Evolutionary conservation across 1,284 basidiomycete genomes (phyloP), one percentile per base, ranked within the genome.

Genomic region (Ceratorhiza oryzae-sativae): DNA sequence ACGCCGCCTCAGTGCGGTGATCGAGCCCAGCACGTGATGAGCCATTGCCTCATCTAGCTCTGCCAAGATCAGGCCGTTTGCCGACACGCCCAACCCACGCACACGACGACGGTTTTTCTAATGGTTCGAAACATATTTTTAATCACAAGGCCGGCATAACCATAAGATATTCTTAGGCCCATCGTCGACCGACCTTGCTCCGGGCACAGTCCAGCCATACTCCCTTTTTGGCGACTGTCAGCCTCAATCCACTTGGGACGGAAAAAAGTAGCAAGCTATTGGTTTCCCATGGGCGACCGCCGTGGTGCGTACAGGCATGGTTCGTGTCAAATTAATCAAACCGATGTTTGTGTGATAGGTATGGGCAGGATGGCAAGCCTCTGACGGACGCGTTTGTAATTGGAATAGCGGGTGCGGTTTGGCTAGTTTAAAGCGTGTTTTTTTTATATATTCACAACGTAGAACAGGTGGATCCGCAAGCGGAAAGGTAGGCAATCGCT

Each of bases 361-460:
- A 93, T 78, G 86, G 85, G 32, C 86, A 89, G 79, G 87, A 93
- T 75, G 92, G 92, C 1, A 81, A 85, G 60, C 85, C 87, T 20
- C 84, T 88, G 12, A 84, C 83, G 49, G 87, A 89, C 77, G 94
- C 94, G 9, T 98, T 97, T 79, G 94, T 98, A 32, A 91, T 98
- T 72, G 96, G 92, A 9, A 92, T 98, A 76, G 95, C 94, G 76
- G 96, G 96, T 87, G 42, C 56, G 45, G 6, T 56, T 56, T 34
- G 18, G 6, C 36, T 20, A n/a, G 6, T 49, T 8, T 49, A 23
- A 27, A 25, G 70, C n/a, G 70, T 34, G 23, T 72, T 51, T 51
- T 70, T 46, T 56, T n/a, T n/a, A n/a, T 25, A 53, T 59, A 53
- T 42, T 55, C 49, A 51, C 46, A 15, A 53, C 20, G 3, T 48